Percentiles rank a stretch among this genome's conserved stretches.
These are phyloP conservation scores for Agaricus blazei DNA, from an alignment of 768 basidiomycete genomes.

Conservation along the genomic window DNA sequence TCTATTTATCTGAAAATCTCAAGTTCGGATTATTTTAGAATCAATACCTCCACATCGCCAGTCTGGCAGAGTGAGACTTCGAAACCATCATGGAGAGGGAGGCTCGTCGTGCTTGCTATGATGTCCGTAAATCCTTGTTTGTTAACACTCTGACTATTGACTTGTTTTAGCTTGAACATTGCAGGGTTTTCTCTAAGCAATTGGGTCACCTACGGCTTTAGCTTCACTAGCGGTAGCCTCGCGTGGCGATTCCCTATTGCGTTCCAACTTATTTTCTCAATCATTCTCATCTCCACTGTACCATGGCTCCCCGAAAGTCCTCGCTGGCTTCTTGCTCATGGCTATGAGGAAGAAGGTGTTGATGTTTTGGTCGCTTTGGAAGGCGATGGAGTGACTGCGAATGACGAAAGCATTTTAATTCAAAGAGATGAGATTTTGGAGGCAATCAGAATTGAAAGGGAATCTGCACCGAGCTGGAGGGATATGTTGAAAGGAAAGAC, in stretches of 20 bases:
- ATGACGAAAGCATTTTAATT: conserved; percentile 31
- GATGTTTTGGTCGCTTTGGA: conserved; percentile 38
- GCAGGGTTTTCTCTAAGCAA: conserved; percentile 47
- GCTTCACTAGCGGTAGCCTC: conserved; percentile 36
- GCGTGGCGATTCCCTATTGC: conserved; percentile 48
- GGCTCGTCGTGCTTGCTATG: conserved; percentile 44
- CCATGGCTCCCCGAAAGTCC: conserved; percentile 48
- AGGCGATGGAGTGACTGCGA: conserved; percentile 27
- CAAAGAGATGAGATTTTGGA: conserved; percentile 38
- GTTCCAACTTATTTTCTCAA: conserved; percentile 43
- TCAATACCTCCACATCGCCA: conserved; percentile 46
- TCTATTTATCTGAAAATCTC: neutral
- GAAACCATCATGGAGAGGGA: conserved; percentile 42
- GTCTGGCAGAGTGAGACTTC: conserved; percentile 51
- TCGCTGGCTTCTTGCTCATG: conserved; percentile 45
- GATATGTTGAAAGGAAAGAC: conserved; percentile 36
- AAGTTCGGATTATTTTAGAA: conserved; percentile 16
- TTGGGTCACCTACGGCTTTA: conserved; percentile 51
- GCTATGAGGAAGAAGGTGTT: conserved; percentile 34
- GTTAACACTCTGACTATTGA: neutral
- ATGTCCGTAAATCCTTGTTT: conserved; percentile 26
- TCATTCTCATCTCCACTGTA: conserved; percentile 37
- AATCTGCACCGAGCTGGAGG: conserved; percentile 35
- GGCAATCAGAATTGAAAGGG: conserved; percentile 37
- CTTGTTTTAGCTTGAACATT: conserved; percentile 36